Evolutionary conservation across 2,329 filamentous ascomycete species (phyloP).

Genomic region (Fusarium sacchari): DNA sequence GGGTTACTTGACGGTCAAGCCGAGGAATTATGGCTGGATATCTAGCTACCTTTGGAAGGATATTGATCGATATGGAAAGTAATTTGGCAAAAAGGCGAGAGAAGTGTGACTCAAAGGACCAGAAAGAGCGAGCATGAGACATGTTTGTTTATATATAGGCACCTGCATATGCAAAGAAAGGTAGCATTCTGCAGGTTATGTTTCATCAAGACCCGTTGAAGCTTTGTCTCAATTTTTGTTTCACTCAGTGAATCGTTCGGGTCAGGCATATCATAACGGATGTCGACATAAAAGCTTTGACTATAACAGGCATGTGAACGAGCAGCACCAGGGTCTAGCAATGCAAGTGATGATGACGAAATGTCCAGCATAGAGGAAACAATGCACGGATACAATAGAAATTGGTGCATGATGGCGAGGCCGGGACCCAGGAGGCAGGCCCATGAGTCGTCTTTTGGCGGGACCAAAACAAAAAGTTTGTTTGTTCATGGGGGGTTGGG

Average conservation of each 20-base stretch:
- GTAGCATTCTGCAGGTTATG: slow-evolving; percentile 21
- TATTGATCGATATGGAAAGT: not conserved
- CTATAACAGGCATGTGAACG: slow-evolving; percentile 21
- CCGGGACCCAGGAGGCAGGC: slow-evolving; percentile 22
- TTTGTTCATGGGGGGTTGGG: slow-evolving; percentile 25
- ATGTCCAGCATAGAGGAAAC: slow-evolving; percentile 18
- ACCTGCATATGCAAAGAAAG: slow-evolving; percentile 25
- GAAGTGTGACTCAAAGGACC: slow-evolving; percentile 24
- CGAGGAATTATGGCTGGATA: slow-evolving; percentile 8
- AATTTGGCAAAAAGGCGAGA: slow-evolving; percentile 28
- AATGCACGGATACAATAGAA: slow-evolving; percentile 18
- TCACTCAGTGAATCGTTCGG: not conserved
- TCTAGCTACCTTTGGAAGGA: not conserved
- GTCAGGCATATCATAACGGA: not conserved
- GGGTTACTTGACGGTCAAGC: slow-evolving; percentile 31
- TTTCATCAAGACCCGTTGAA: slow-evolving; percentile 15
- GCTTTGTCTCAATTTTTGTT: not conserved
- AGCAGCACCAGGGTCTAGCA: slow-evolving; percentile 5
- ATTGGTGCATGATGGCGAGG: slow-evolving; percentile 21
- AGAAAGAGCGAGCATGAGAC: slow-evolving; percentile 25
- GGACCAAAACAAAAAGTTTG: slow-evolving; percentile 10
- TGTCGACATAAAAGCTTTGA: slow-evolving; percentile 3
- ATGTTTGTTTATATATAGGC: slow-evolving; percentile 19
- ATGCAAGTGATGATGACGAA: slow-evolving; percentile 35
- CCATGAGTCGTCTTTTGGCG: slow-evolving; percentile 11